Percentiles rank a stretch among this genome's conserved stretches.
Conservation (phyloP, 2,329 filamentous ascomycete genomes). For the Hypoxylon sp. region DNA sequence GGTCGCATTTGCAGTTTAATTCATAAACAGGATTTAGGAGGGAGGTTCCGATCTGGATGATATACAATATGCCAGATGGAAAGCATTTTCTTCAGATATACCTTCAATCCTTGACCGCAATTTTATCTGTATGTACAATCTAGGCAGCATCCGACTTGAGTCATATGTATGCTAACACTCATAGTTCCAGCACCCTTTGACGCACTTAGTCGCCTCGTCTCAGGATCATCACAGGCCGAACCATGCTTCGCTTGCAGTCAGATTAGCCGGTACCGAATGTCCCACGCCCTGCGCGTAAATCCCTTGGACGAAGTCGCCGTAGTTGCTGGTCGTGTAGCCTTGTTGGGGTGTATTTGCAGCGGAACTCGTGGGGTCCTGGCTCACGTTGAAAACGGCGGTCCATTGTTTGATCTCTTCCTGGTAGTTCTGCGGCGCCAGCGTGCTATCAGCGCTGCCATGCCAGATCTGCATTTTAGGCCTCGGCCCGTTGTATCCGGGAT, state of each 20-base stretch:
- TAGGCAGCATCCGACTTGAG: neutral
- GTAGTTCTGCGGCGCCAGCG: conserved; percentile 68
- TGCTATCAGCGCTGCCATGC: conserved; percentile 68
- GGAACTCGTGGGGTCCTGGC: conserved; percentile 52
- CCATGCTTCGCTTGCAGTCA: conserved; percentile 54
- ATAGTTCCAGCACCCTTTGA: neutral
- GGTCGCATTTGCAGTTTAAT: neutral
- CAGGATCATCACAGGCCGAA: conserved; percentile 51
- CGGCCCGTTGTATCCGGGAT: conserved; percentile 65
- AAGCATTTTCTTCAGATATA: conserved; percentile 2
- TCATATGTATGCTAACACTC: conserved; percentile 28
- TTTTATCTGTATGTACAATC: conserved; percentile 24
- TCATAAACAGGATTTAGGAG: neutral
- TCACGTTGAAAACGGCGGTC: conserved; percentile 64
- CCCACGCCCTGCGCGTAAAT: conserved; percentile 56
- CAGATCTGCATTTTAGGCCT: conserved; percentile 71
- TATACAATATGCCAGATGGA: neutral
- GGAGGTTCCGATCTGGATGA: neutral
- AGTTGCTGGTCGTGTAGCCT: conserved; percentile 59
- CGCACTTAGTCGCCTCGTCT: neutral
- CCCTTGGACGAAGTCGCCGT: conserved; percentile 56
- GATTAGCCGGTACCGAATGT: conserved; percentile 54
- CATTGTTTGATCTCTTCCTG: conserved; percentile 71
- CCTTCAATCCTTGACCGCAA: neutral
- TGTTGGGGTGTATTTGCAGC: conserved; percentile 55